Percentiles rank a stretch among this genome's conserved stretches.
Evolutionary conservation across 2,329 filamentous ascomycete genomes (phyloP).

Genomic region (Seiridium cupressi): DNA sequence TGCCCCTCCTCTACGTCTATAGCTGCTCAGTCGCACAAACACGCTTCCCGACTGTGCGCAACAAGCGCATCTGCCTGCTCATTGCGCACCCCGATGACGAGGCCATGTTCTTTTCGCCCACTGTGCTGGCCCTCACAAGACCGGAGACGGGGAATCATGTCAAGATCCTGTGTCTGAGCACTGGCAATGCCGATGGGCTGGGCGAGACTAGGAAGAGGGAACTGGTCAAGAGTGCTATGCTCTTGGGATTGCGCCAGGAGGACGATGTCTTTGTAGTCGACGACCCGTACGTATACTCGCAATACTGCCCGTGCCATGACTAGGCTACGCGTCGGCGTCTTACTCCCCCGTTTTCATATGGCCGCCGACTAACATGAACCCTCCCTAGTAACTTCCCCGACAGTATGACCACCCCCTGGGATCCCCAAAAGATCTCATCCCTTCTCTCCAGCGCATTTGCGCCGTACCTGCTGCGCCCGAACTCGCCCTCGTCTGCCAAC

Average conservation of each 20-base stretch:
- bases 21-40: conserved; percentile 43
- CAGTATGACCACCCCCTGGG: conserved; percentile 81
- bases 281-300: conserved; percentile 53
- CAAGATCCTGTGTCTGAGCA: conserved; percentile 91
- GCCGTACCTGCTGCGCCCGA: conserved; percentile 49
- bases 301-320: not conserved
- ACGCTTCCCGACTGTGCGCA: conserved; percentile 65
- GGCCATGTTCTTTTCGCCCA: conserved; percentile 98
- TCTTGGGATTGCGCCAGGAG: conserved; percentile 70
- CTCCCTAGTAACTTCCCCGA: conserved; percentile 69
- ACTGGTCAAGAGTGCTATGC: conserved; percentile 74
- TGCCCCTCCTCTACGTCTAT: conserved; percentile 53
- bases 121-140: conserved; percentile 77
- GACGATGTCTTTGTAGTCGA: conserved; percentile 87
- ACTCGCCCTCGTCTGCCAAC: conserved; percentile 23
- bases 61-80: conserved; percentile 86
- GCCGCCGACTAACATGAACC: not conserved
- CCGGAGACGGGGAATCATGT: conserved; percentile 84
- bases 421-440: conserved; percentile 64
- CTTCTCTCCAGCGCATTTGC: conserved; percentile 74
- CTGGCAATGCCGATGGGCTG: conserved; percentile 82
- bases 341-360: not conserved
- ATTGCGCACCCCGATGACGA: conserved; percentile 98
- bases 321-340: not conserved
- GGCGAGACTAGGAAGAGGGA: conserved; percentile 82